Percentiles rank a stretch among this genome's conserved stretches.
These are phyloP conservation scores for Selaginella moellendorffii DNA, from an alignment of 75 land plant genomes.

Conservation along the genomic window DNA sequence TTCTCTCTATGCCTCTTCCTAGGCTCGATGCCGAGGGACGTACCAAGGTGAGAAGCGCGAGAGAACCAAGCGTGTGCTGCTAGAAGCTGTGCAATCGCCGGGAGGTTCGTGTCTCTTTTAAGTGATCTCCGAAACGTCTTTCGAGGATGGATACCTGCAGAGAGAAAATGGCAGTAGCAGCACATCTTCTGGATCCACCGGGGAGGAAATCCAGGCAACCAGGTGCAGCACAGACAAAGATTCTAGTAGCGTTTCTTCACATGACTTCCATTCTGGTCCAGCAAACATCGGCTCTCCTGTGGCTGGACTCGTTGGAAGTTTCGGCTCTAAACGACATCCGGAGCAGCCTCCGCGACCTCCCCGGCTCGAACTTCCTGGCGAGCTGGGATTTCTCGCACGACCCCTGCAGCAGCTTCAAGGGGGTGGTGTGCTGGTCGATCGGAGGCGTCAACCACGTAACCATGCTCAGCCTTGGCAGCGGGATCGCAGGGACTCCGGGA, in stretches of 20 bases:
- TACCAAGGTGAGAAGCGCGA: too few species aligned
- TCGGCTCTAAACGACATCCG: not conserved
- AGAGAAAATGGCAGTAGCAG: not conserved
- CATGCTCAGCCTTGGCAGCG: constrained; percentile 44
- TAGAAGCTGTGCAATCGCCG: too few species aligned
- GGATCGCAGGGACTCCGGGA: constrained; percentile 50
- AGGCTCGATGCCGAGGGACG: too few species aligned
- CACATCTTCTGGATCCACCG: not conserved
- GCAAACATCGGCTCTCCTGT: not conserved
- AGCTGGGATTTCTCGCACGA: constrained; percentile 51
- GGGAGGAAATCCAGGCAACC: not conserved
- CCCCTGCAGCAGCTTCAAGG: constrained; percentile 40
- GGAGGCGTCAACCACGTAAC: constrained; percentile 21
- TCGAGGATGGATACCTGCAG: too few species aligned
- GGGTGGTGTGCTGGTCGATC: constrained; percentile 29
- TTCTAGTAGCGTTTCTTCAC: not conserved
- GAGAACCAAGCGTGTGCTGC: too few species aligned
- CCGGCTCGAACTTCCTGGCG: constrained; percentile 37
- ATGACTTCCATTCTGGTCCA: not conserved
- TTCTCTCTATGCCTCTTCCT: too few species aligned
- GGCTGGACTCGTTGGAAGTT: not conserved
- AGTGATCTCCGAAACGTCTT: too few species aligned
- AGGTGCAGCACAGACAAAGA: not conserved
- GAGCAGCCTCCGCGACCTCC: constrained; percentile 24
- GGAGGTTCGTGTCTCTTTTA: too few species aligned